phyloP scores from a whole-genome alignment of 129 eudicot genomes.

The Kitagawia praeruptora region DNA sequence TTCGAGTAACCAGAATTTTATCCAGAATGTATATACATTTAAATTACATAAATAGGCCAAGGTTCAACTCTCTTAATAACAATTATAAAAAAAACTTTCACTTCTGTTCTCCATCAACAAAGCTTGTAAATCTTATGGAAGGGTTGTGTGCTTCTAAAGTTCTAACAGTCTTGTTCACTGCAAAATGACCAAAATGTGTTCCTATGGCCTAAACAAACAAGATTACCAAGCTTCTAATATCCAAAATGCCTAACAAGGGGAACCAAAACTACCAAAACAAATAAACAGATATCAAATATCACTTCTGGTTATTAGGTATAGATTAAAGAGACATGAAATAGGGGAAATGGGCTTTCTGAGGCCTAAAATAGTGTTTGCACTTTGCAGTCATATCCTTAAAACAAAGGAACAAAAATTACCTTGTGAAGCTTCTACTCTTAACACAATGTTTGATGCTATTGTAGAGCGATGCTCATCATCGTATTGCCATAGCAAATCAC shows the following conservation, averaged over 20 bases:
- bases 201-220: neutral
- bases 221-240: neutral
- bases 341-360: neutral
- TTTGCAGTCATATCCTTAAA: neutral
- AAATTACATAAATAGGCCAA: neutral
- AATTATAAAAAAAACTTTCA: too few species aligned
- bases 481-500: slow-evolving; percentile 68
- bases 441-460: slow-evolving; percentile 30
- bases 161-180: neutral
- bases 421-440: slow-evolving; percentile 37
- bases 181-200: neutral
- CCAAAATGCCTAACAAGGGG: neutral
- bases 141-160: neutral
- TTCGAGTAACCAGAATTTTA: neutral
- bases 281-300: neutral
- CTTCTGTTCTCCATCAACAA: too few species aligned
- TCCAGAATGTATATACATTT: neutral
- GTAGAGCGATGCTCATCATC: slow-evolving; percentile 57
- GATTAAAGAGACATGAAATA: neutral
- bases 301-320: neutral
- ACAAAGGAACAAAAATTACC: slow-evolving; percentile 28
- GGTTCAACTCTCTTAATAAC: too few species aligned
- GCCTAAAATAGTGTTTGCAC: neutral
- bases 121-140: neutral
- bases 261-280: neutral